phyloP scores from a whole-genome alignment of 495 filamentous ascomycete species.

The Penicillium cinerascens region DNA sequence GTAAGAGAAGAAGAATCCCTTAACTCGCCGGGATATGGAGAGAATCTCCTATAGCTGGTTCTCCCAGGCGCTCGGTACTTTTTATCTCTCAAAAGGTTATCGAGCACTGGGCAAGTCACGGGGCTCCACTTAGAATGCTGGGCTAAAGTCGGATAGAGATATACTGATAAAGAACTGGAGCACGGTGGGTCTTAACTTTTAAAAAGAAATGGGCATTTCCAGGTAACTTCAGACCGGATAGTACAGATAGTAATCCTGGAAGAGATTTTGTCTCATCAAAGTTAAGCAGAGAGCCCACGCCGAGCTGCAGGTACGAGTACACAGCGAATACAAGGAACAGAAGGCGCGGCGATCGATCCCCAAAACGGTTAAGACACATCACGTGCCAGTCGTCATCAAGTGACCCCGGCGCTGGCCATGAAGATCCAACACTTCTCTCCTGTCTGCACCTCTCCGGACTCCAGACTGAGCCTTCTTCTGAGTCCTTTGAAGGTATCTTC shows the following conservation, averaged over 20 bases:
- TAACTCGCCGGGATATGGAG: too few relatives aligned
- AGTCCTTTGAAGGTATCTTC: background rate
- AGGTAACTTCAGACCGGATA: too few relatives aligned
- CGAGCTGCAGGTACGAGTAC: background rate
- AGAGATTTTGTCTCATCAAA: background rate
- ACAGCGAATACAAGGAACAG: background rate
- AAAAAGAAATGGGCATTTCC: too few relatives aligned
- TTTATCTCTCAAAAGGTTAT: background rate
- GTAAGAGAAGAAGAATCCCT: too few relatives aligned
- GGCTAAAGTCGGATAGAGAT: background rate
- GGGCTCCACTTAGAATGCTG: background rate
- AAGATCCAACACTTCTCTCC: background rate
- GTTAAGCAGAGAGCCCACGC: background rate
- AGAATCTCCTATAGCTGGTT: too few relatives aligned
- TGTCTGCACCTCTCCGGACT: background rate
- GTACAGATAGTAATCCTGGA: background rate
- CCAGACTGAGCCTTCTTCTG: background rate
- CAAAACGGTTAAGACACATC: slow-evolving; percentile 6
- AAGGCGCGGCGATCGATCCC: background rate
- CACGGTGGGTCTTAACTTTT: too few relatives aligned
- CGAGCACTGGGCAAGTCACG: background rate
- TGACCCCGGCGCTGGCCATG: slow-evolving; percentile 14
- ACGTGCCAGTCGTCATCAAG: slow-evolving; percentile 29
- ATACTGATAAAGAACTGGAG: background rate
- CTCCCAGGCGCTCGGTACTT: too few relatives aligned